phyloP scores from a whole-genome alignment of 164 flowering plant species.

The Brasenia schreberi region DNA sequence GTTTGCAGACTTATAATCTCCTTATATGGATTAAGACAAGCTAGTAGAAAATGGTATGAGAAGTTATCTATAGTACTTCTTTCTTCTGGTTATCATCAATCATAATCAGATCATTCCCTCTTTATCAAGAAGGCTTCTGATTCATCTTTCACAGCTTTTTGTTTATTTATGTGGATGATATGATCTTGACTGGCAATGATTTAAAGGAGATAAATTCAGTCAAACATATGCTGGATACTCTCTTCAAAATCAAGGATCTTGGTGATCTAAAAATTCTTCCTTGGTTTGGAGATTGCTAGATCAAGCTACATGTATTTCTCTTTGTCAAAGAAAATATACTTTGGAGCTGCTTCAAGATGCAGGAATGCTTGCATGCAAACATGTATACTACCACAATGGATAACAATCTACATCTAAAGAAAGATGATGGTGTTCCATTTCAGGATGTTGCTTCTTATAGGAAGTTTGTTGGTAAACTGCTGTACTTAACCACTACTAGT shows the following conservation, averaged over 20 bases:
- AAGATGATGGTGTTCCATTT: too few relatives aligned
- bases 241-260: neutral
- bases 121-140: neutral
- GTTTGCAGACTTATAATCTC: neutral
- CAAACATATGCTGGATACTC: neutral
- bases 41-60: neutral
- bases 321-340: too few relatives aligned
- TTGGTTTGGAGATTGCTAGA: neutral
- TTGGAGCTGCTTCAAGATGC: too few relatives aligned
- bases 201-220: neutral
- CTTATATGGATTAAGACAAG: constrained; percentile 1
- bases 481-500: too few relatives aligned
- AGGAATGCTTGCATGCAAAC: too few relatives aligned
- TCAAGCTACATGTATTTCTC: too few relatives aligned
- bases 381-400: too few relatives aligned
- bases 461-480: too few relatives aligned
- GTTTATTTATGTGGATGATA: neutral
- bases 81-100: constrained; percentile 1
- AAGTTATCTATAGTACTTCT: neutral
- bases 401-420: too few relatives aligned
- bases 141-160: neutral
- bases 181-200: neutral
- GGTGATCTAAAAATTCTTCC: neutral
- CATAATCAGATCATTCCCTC: neutral
- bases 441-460: too few relatives aligned